Evolutionary conservation across 176 grass and related monocot genomes (phyloP), one percentile per base, ranked within the genome.

Genomic region (Rhynchospora pubera): DNA sequence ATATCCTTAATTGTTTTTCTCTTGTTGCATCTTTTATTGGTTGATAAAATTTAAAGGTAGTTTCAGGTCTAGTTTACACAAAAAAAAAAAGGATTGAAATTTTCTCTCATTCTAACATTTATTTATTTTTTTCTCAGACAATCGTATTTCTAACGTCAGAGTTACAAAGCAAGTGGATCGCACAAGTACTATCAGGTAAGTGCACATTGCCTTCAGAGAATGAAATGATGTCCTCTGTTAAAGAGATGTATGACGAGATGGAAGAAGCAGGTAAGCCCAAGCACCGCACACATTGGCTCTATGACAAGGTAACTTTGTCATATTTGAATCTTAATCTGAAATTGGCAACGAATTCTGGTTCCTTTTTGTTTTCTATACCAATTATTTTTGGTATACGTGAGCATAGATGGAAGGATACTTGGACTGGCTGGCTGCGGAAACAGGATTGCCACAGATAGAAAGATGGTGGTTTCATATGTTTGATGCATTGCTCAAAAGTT

Each of bases 131-230:
- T 51, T 42, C 26, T 67, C n/a, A 92, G 91, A 80, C 79, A 62
- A 81, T 89, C 42, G 8, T 87, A 46, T 87, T 92, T 75, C 50
- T 61, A n/a, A 32, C 59, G 12, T 30, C 87, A 0, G 87, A 92
- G 82, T 66, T 89, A 16, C 78, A 89, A 68, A 64, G 85, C 57
- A 89, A 83, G 85, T 92, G 90, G 90, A 46, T 89, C 15, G 90
- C 85, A 11, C 71, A 66, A 48, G 71, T 65, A 19, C 71, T 92
- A 60, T 92, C 87, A 2, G 81, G 83, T 43, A 82, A 60, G 21
- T 57, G 43, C 44, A 12, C 39, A 65, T 65, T 92, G 32, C 90
- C 87, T 6, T 58, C 77, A 57, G 72, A 85, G 76, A 83, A 55
- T 51, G 79, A 44, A 71, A 92, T 92, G 87, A 18, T 83, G 47